Conservation (phyloP, 2,329 filamentous ascomycete genomes). For the Diaporthe australafricana region DNA sequence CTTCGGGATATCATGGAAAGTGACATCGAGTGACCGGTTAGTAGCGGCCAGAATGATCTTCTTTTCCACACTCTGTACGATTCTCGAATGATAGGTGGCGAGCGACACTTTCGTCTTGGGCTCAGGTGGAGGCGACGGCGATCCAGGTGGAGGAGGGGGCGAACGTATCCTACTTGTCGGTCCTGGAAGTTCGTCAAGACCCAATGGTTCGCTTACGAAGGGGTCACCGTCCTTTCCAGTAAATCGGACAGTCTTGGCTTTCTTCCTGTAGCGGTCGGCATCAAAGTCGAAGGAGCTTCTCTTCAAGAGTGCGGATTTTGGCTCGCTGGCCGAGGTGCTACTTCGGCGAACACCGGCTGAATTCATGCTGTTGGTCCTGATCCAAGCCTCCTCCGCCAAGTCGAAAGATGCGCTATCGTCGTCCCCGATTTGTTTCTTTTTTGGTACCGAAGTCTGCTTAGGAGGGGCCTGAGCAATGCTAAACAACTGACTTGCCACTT, state of each 20-base stretch:
- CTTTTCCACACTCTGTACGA: slow-evolving; percentile 40
- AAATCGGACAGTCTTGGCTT: slow-evolving; percentile 54
- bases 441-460: neutral
- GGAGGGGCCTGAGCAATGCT: slow-evolving; percentile 41
- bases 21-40: slow-evolving; percentile 38
- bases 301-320: slow-evolving; percentile 16
- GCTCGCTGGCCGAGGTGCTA: neutral
- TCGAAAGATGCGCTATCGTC: neutral
- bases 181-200: slow-evolving; percentile 36
- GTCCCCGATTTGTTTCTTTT: neutral
- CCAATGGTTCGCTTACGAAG: slow-evolving; percentile 42
- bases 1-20: slow-evolving; percentile 43
- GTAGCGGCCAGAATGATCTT: slow-evolving; percentile 39
- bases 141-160: slow-evolving; percentile 5
- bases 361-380: neutral
- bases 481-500: slow-evolving; percentile 42
- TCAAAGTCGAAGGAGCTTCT: slow-evolving; percentile 14
- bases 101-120: slow-evolving; percentile 33
- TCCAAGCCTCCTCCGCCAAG: slow-evolving; percentile 9
- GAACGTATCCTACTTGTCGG: slow-evolving; percentile 13
- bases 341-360: slow-evolving; percentile 31
- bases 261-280: slow-evolving; percentile 41
- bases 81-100: slow-evolving; percentile 23
- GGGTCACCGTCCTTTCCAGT: slow-evolving; percentile 40
- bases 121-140: slow-evolving; percentile 24